A percentile compares a stretch with the other conserved stretches of the same genome.
Evolutionary conservation across 306 rosid species (phyloP).

Genomic region (Prosopis cineraria): DNA sequence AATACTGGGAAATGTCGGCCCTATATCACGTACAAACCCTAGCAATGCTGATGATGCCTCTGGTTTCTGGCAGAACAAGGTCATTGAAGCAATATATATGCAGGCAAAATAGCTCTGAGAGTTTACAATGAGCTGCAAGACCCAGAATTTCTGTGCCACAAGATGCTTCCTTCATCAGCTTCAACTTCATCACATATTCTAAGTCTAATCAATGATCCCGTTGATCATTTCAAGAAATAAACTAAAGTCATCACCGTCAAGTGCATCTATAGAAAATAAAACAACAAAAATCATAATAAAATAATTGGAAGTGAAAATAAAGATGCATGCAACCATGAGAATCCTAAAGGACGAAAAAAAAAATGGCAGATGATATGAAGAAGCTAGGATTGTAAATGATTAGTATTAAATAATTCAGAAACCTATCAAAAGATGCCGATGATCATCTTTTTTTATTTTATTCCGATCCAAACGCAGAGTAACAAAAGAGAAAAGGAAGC

Average conservation of each 20-base stretch:
- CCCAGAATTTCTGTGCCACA: conserved; percentile 9
- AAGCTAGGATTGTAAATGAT: background rate
- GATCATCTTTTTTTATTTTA: conserved; percentile 50
- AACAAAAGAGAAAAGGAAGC: conserved; percentile 18
- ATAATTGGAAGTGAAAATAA: conserved; percentile 21
- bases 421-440: conserved; percentile 33
- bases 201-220: conserved; percentile 48
- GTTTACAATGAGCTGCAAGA: background rate
- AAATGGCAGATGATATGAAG: background rate
- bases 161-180: conserved; percentile 11
- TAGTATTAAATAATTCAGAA: conserved; percentile 32
- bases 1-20: background rate
- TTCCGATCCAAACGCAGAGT: conserved; percentile 49
- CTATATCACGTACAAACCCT: conserved; percentile 39
- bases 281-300: conserved; percentile 21
- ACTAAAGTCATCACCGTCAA: conserved; percentile 25
- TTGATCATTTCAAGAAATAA: conserved; percentile 37
- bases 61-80: background rate
- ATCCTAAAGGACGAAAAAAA: background rate
- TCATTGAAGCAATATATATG: background rate
- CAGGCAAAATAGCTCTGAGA: background rate
- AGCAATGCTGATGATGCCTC: background rate
- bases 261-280: conserved; percentile 9
- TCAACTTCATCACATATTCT: conserved; percentile 26
- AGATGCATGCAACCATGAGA: conserved; percentile 37